Percentiles rank a stretch among this genome's conserved stretches.
Conservation (phyloP, 805 yeast species). For the Schizosaccharomyces cryophilus region DNA sequence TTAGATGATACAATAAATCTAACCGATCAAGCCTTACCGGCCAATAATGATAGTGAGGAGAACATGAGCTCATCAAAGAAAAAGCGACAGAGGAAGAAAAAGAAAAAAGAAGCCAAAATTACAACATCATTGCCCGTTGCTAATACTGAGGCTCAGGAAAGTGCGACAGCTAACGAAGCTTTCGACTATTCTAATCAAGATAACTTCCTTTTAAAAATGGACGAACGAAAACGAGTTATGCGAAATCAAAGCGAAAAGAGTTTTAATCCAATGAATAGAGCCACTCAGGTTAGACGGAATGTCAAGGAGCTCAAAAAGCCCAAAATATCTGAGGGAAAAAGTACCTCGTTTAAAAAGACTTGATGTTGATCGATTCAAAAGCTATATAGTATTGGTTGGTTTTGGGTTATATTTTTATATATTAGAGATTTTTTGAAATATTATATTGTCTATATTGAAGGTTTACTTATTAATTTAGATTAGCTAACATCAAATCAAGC, state of each 20-base stretch:
- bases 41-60: not conserved
- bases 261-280: not conserved
- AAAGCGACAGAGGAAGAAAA: not conserved
- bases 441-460: no score
- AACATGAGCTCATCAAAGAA: not conserved
- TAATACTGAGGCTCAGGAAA: not conserved
- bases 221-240: not conserved
- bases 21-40: not conserved
- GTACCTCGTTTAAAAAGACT: not conserved
- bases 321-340: not conserved
- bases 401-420: no score
- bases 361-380: no score
- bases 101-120: not conserved
- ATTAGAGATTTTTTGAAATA: no score
- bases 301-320: not conserved
- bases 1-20: not conserved
- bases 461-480: no score
- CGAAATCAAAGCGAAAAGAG: not conserved
- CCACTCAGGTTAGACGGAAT: not conserved
- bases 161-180: not conserved
- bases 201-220: not conserved
- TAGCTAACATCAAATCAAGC: no score
- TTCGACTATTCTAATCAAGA: not conserved
- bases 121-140: not conserved
- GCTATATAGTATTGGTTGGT: no score